Conservation (phyloP, 2,329 filamentous ascomycete genomes). For the Teratosphaeria destructans region DNA sequence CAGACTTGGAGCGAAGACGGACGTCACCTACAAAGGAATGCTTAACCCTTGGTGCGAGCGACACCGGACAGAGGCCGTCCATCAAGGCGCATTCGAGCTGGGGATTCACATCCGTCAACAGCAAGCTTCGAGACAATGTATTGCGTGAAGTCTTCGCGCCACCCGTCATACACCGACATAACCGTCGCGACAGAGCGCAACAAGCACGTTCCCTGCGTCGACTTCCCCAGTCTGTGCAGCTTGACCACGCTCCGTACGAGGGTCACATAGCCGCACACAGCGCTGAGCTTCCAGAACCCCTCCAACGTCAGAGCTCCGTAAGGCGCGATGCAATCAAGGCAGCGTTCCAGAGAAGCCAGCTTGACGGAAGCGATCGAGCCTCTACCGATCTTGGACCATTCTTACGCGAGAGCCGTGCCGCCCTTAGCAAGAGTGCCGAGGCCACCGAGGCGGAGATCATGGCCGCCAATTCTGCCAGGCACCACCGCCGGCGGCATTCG, state of each 20-base stretch:
- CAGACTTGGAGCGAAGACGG: conserved; percentile 19
- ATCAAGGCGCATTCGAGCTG: conserved; percentile 51
- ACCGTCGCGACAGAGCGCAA: conserved; percentile 58
- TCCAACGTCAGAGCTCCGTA: conserved; percentile 15
- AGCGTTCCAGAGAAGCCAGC: conserved; percentile 25
- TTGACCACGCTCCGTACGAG: conserved; percentile 17
- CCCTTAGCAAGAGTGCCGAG: conserved; percentile 22
- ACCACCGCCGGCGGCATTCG: conserved; percentile 62
- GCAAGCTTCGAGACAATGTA: conserved; percentile 76
- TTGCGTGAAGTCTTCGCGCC: conserved; percentile 80
- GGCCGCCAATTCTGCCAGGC: conserved; percentile 3
- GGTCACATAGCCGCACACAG: conserved; percentile 17
- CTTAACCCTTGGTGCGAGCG: conserved; percentile 7
- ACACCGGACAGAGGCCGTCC: conserved; percentile 24
- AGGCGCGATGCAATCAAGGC: conserved; percentile 32
- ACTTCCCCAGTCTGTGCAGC: conserved; percentile 19
- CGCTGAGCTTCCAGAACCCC: conserved; percentile 5
- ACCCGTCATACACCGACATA: conserved; percentile 69
- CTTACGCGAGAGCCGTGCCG: conserved; percentile 6
- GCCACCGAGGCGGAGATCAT: conserved; percentile 11
- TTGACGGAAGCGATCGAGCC: conserved; percentile 10
- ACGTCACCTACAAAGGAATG: conserved; percentile 14
- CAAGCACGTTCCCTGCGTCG: conserved; percentile 48
- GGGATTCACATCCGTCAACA: conserved; percentile 88
- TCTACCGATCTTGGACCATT: conserved; percentile 15